phyloP scores from a whole-genome alignment of 352 stramenopile genomes.

The Phytophthora cryptogea region DNA sequence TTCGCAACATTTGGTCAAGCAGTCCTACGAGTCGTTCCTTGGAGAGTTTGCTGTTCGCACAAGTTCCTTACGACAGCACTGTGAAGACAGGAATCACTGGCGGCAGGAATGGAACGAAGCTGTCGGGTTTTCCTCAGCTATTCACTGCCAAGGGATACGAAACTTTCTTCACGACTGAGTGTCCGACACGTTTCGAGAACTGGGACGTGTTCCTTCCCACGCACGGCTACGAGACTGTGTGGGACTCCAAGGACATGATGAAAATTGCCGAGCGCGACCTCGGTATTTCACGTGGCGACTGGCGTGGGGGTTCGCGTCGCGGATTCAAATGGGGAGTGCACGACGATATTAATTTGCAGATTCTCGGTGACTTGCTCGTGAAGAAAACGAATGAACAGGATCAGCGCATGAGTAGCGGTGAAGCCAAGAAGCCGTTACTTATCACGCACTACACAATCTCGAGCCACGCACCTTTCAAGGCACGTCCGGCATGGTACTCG shows the following conservation, averaged over 20 bases:
- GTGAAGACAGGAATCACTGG: slow-evolving; percentile 46
- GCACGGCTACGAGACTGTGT: slow-evolving; percentile 51
- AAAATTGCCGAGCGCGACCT: slow-evolving; percentile 33
- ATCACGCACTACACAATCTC: slow-evolving; percentile 64
- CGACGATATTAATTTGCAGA: slow-evolving; percentile 44
- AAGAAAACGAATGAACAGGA: slow-evolving; percentile 44
- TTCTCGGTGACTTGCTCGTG: slow-evolving; percentile 46
- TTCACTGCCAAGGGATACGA: slow-evolving; percentile 53
- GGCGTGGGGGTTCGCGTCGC: slow-evolving; percentile 14
- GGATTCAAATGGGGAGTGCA: slow-evolving; percentile 46
- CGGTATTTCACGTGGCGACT: slow-evolving; percentile 36
- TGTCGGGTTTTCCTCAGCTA: slow-evolving; percentile 51
- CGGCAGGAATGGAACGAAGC: slow-evolving; percentile 27
- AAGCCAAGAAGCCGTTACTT: slow-evolving; percentile 47
- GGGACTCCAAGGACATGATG: slow-evolving; percentile 38
- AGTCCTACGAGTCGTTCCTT: slow-evolving; percentile 59
- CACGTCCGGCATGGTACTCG: slow-evolving; percentile 42
- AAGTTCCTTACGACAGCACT: slow-evolving; percentile 55
- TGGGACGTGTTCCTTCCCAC: slow-evolving; percentile 52
- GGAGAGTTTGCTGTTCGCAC: slow-evolving; percentile 58
- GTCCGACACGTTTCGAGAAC: slow-evolving; percentile 32
- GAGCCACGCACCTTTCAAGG: slow-evolving; percentile 42
- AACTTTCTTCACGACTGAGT: slow-evolving; percentile 54
- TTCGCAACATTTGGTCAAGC: slow-evolving; percentile 61
- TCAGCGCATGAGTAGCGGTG: slow-evolving; percentile 12